Evolutionary conservation across 1,284 basidiomycete genomes (phyloP).

Genomic region (Trichosporon asahii): DNA sequence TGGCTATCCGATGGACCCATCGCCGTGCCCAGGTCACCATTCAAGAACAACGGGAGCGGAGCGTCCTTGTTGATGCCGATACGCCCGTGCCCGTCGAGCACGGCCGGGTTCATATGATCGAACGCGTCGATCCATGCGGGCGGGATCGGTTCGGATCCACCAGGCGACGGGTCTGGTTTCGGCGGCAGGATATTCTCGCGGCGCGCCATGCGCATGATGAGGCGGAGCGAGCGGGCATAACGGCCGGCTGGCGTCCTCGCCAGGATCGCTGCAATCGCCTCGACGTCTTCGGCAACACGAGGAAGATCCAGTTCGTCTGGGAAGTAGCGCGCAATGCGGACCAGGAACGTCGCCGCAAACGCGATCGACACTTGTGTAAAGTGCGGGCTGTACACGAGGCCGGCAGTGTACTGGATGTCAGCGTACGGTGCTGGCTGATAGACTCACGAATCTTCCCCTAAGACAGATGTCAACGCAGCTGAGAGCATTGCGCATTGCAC

Average conservation of each 20-base stretch:
- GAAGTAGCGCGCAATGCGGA: slow-evolving; percentile 74
- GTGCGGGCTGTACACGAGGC: slow-evolving; percentile 66
- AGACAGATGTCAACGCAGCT: slow-evolving; percentile 28
- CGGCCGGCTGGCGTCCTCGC: slow-evolving; percentile 74
- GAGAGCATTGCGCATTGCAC: slow-evolving; percentile 32
- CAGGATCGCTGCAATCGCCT: slow-evolving; percentile 66
- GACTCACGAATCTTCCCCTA: slow-evolving; percentile 18
- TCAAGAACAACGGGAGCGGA: slow-evolving; percentile 32
- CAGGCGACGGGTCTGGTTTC: neutral
- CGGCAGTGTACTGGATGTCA: slow-evolving; percentile 65
- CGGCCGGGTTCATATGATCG: neutral
- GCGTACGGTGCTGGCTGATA: neutral
- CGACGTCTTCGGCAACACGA: slow-evolving; percentile 67
- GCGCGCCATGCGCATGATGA: slow-evolving; percentile 73
- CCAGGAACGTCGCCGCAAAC: slow-evolving; percentile 76
- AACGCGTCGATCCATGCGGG: slow-evolving; percentile 5
- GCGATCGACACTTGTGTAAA: slow-evolving; percentile 50
- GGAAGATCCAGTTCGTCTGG: slow-evolving; percentile 71
- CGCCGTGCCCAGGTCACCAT: slow-evolving; percentile 25
- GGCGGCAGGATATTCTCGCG: slow-evolving; percentile 52
- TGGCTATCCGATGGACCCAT: slow-evolving; percentile 21
- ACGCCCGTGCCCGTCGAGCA: slow-evolving; percentile 18
- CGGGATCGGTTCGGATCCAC: neutral
- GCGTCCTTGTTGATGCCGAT: slow-evolving; percentile 26
- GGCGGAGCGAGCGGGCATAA: slow-evolving; percentile 73